Conservation (phyloP, 176 grass and related monocot genomes). For the Oryza glaberrima region DNA sequence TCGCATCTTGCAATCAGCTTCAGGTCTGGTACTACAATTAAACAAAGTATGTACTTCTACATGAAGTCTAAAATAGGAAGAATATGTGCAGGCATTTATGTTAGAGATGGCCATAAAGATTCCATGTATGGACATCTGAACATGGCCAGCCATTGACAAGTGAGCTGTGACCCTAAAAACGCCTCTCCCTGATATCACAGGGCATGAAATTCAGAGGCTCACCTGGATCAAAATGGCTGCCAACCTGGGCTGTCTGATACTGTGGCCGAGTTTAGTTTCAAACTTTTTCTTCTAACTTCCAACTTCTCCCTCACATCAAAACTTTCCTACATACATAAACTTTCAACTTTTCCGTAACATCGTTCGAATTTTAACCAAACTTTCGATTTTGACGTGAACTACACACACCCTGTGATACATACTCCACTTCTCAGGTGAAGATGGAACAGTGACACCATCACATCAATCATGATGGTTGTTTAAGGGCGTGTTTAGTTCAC, state of each 20-base stretch:
- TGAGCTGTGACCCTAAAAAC: neutral
- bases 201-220: neutral
- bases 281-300: no score
- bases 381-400: no score
- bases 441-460: neutral
- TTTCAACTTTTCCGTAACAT: no score
- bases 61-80: neutral
- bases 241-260: neutral
- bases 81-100: neutral
- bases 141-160: slow-evolving; percentile 22
- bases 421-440: slow-evolving; percentile 29
- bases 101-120: neutral
- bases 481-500: no score
- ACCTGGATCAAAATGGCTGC: slow-evolving; percentile 25
- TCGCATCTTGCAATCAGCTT: slow-evolving; percentile 27
- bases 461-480: neutral
- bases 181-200: neutral
- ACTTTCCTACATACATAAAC: no score
- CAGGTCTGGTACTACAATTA: neutral
- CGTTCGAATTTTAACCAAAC: no score
- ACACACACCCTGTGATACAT: no score
- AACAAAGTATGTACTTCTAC: neutral
- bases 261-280: no score
- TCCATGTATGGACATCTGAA: slow-evolving; percentile 1
- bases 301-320: no score